Base-by-base conservation (phyloP, 1,284 basidiomycete genomes). In the Hypsizygus ulmarius region DNA sequence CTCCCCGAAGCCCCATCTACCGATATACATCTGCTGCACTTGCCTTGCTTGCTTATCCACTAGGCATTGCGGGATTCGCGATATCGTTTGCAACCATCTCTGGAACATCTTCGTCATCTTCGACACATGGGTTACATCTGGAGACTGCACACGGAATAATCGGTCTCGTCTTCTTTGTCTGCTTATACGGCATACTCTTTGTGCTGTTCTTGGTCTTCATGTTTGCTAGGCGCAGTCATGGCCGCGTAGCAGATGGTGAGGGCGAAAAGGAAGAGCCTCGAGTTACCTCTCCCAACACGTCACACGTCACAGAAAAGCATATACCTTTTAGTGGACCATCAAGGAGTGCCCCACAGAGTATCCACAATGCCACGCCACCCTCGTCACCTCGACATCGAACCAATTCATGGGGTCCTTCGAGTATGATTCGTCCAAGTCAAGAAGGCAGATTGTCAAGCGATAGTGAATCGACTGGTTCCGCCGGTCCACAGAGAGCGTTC, bases 91-190 rank as follows among this genome's bases (percentile, higher is more conserved):
- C 80, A 0, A 75, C 82, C 19, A 72, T 78, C 45, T 67, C 69
- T 4, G 58, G 33, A 39, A 56, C 38, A 48, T 35, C 21, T 21
- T 38, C 57, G 44, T 38, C 35, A 16, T 10, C 55, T 16, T 12
- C 70, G 14, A 49, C 56, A 42, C 21, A 25, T 25, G 73, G 67
- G 55, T 38, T 48, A 7, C 62, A 74, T 55, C 66, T 90, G 33
- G 70, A 68, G 51, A 89, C 87, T 2, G 60, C 63, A 8, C 87
- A 90, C 58, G 79, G 82, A 18, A 71, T 73, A 58, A 79, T 75
- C 1, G 84, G 83, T 33, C 65, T 89, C 38, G 75, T 73, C 14
- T 72, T 90, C 12, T 85, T 84, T 59, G 53, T 77, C 30, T 72
- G 70, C 28, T 64, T 87, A 16, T 89, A 87, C 60, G 70, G 64